A percentile compares a stretch with the other conserved stretches of the same genome.
phyloP scores from a whole-genome alignment of 805 yeast genomes.

The Hanseniaspora jakobsenii region DNA sequence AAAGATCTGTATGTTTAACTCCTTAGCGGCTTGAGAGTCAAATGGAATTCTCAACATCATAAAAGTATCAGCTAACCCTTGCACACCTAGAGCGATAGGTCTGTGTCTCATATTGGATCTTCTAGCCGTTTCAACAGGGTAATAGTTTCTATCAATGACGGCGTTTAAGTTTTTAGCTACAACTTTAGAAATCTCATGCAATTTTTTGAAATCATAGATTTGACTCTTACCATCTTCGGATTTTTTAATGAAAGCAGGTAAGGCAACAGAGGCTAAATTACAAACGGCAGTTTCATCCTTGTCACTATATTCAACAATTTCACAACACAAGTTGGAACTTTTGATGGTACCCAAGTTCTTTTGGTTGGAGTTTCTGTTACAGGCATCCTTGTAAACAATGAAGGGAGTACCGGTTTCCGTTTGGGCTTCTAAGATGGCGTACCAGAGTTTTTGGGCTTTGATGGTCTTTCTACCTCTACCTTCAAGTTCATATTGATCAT shows the following conservation, averaged over 20 bases:
- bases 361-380: constrained; percentile 80
- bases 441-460: constrained; percentile 86
- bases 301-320: constrained; percentile 81
- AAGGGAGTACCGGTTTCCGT: constrained; percentile 95
- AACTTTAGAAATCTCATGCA: constrained; percentile 69
- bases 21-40: constrained; percentile 67
- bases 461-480: constrained; percentile 53
- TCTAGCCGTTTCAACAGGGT: constrained; percentile 71
- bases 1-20: constrained; percentile 70
- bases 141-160: constrained; percentile 72
- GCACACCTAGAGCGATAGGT: constrained; percentile 97
- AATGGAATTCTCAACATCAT: constrained; percentile 72
- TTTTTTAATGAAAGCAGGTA: constrained; percentile 60
- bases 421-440: constrained; percentile 78
- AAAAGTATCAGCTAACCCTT: constrained; percentile 87
- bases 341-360: constrained; percentile 85
- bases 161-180: constrained; percentile 66
- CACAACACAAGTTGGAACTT: constrained; percentile 89
- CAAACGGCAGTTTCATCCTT: constrained; percentile 93
- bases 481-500: constrained; percentile 58
- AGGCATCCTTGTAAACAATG: constrained; percentile 85
- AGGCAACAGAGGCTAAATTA: constrained; percentile 80
- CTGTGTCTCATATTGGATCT: constrained; percentile 69
- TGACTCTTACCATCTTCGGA: constrained; percentile 35
- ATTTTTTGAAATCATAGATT: constrained; percentile 55